These are phyloP conservation scores for Boletus subparvulus DNA, from an alignment of 768 basidiomycete species.

Conservation along the genomic window DNA sequence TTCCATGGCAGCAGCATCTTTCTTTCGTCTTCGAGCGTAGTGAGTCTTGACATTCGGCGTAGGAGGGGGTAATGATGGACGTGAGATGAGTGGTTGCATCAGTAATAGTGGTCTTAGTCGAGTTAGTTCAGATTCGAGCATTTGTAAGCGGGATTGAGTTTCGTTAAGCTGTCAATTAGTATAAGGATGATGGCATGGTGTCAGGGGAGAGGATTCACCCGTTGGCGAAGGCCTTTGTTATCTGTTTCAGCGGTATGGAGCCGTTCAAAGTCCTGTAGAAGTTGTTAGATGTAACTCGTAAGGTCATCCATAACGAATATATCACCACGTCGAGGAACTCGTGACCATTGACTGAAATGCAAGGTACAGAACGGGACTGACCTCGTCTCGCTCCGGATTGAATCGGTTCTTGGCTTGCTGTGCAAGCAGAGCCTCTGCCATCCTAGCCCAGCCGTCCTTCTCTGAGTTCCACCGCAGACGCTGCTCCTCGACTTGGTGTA, in stretches of 20 bases:
- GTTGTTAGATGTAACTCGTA: slow-evolving; percentile 13
- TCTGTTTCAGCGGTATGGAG: slow-evolving; percentile 56
- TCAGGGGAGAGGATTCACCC: slow-evolving; percentile 40
- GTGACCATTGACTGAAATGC: not conserved
- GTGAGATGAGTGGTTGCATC: slow-evolving; percentile 51
- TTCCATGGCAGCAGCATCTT: slow-evolving; percentile 20
- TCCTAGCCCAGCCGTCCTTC: slow-evolving; percentile 61
- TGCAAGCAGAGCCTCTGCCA: slow-evolving; percentile 62
- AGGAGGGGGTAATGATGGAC: slow-evolving; percentile 16
- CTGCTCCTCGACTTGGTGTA: slow-evolving; percentile 54
- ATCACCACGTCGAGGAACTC: not conserved
- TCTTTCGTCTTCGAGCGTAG: slow-evolving; percentile 26
- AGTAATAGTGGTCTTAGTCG: slow-evolving; percentile 68
- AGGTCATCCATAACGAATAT: not conserved
- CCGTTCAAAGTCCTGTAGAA: slow-evolving; percentile 54
- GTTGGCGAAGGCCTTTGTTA: slow-evolving; percentile 57
- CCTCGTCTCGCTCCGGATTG: slow-evolving; percentile 43
- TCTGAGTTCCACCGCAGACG: slow-evolving; percentile 62
- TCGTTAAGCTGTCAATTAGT: slow-evolving; percentile 51
- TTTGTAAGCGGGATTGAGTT: slow-evolving; percentile 49
- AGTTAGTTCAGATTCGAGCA: slow-evolving; percentile 62
- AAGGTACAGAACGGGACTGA: slow-evolving; percentile 25
- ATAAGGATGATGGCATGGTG: slow-evolving; percentile 2
- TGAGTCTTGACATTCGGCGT: slow-evolving; percentile 26
- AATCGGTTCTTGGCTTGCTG: slow-evolving; percentile 44